Base-by-base conservation (phyloP, 1,139 yeast genomes). In the Geotrichum carabidarum region DNA sequence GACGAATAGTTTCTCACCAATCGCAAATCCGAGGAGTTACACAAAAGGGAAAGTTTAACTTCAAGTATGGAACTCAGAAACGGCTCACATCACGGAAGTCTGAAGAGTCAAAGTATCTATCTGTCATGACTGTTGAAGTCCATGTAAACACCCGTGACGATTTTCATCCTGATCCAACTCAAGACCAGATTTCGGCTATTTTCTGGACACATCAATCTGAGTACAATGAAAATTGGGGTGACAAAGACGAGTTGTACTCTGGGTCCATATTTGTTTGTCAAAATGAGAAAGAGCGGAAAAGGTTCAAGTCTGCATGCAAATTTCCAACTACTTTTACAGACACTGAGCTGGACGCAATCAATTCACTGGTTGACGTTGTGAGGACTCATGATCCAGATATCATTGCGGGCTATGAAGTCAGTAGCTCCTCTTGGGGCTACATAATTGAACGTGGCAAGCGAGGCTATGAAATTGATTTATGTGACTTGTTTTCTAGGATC, bases 401-500 rank as follows among this genome's bases (percentile, higher is more conserved):
- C 41, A 66, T 94, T 7, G 77, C 89, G 0, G 98, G 98, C 0
- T 93, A 79, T 67, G 99, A 93, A 64, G 78, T 89, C 8, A 87
- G 89, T 63, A 73, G 84, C 1, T 64, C 79, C 1, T 88, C 97
- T 0, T 91, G 98, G 97, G 98, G 99, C 0, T 93, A 87, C 63
- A 56, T 91, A 0, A 76, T 87, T 41, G 95, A 87, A 57, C 69
- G 99, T 43, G 79, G 81, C 56, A 66, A 74, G 31, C 62, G 59
- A 0, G 70, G 68, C 1, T 75, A 75, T 62, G 80, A 79, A 2
- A 70, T 77, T 22, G 85, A 87, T 62, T 63, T 89, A n/a, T 70
- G 73, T 17, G 68, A 68, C 1, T 74, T 77, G 48, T 66, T 84
- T 1, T 78, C 87, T 0, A 59, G 76, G 32, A 60, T 72, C 65